These are phyloP conservation scores for Penicillium aurantiogriseum DNA, from an alignment of 2,329 filamentous ascomycete genomes.

Conservation along the genomic window DNA sequence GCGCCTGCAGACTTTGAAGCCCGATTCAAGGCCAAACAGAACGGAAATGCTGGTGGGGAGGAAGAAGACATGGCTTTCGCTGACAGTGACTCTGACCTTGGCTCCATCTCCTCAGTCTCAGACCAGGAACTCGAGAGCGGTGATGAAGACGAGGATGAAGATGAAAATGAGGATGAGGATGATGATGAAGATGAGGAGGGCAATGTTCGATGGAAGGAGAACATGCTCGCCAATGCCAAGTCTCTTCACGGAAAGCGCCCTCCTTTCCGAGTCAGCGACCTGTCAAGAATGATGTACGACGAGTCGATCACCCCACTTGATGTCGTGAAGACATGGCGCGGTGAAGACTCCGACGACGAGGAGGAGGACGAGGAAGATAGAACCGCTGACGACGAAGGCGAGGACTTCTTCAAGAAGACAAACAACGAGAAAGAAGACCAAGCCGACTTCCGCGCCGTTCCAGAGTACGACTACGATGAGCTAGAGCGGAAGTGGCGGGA, in stretches of 20 bases:
- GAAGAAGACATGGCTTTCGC: conserved; percentile 83
- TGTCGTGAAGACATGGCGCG: conserved; percentile 76
- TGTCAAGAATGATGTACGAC: conserved; percentile 88
- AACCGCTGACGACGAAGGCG: conserved; percentile 62
- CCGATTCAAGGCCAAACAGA: conserved; percentile 46
- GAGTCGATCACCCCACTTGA: conserved; percentile 71
- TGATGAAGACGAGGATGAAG: conserved; percentile 45
- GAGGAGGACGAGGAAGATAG: conserved; percentile 54
- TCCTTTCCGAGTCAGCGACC: conserved; percentile 74
- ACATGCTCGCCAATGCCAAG: conserved; percentile 72
- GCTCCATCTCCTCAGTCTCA: conserved; percentile 70
- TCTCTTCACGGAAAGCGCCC: conserved; percentile 67
- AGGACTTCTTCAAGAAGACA: conserved; percentile 62
- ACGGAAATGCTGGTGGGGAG: conserved; percentile 53
- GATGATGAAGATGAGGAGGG: conserved; percentile 64
- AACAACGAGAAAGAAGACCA: conserved; percentile 50
- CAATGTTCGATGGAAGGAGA: conserved; percentile 84
- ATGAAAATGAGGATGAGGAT: conserved; percentile 41
- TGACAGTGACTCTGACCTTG: conserved; percentile 94
- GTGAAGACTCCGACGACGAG: conserved; percentile 60
- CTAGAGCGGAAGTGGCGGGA: conserved; percentile 84
- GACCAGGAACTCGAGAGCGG: conserved; percentile 55
- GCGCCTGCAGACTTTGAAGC: conserved; percentile 46
- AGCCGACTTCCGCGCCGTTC: conserved; percentile 74
- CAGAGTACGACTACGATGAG: conserved; percentile 73